Evolutionary conservation across 768 basidiomycete genomes (phyloP).

Genomic region (Pleurotus giganteus): DNA sequence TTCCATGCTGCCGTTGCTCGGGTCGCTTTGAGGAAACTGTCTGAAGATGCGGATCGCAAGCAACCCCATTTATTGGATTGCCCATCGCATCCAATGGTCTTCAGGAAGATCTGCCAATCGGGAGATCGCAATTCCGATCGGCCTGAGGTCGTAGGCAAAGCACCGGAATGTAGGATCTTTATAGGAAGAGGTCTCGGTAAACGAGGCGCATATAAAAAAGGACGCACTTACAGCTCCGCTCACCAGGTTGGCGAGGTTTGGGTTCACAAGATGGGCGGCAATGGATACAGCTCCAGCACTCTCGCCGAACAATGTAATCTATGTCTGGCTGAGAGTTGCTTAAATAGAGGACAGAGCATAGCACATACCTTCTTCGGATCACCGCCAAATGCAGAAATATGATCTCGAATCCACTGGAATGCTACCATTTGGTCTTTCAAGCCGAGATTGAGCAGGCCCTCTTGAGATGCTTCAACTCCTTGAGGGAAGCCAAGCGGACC

Average conservation of each 20-base stretch:
- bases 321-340: neutral
- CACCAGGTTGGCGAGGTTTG: slow-evolving; percentile 23
- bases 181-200: neutral
- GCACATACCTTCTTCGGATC: slow-evolving; percentile 35
- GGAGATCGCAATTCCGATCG: slow-evolving; percentile 23
- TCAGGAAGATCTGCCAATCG: slow-evolving; percentile 26
- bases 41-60: slow-evolving; percentile 23
- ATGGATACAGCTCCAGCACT: slow-evolving; percentile 47
- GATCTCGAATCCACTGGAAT: slow-evolving; percentile 47
- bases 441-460: slow-evolving; percentile 35
- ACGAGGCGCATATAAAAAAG: neutral
- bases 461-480: slow-evolving; percentile 32
- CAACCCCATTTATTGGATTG: slow-evolving; percentile 27
- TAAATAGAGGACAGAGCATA: neutral
- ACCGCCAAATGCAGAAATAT: slow-evolving; percentile 59
- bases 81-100: slow-evolving; percentile 24
- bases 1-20: slow-evolving; percentile 18
- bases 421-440: slow-evolving; percentile 39
- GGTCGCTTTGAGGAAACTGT: slow-evolving; percentile 25
- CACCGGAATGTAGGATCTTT: slow-evolving; percentile 46
- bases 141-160: slow-evolving; percentile 26
- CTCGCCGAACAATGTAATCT: slow-evolving; percentile 47
- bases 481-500: slow-evolving; percentile 44
- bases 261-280: slow-evolving; percentile 31
- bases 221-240: slow-evolving; percentile 29